Conservation (phyloP, 352 stramenopile species). For the Phytophthora cactorum region DNA sequence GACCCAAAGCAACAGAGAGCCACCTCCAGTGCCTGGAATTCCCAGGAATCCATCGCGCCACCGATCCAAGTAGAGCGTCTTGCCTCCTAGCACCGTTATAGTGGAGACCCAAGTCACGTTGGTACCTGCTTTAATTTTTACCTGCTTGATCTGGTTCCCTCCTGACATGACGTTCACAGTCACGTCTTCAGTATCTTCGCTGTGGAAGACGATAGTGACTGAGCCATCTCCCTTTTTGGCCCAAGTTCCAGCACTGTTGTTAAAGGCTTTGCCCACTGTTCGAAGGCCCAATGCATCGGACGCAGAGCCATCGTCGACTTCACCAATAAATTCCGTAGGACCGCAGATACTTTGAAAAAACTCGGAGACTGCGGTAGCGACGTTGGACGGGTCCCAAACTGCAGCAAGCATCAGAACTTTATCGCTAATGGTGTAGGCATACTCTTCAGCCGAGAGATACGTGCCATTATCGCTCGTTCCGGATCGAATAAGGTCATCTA, state of each 20-base stretch:
- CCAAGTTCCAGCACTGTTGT: conserved; percentile 31
- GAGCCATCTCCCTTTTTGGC: conserved; percentile 26
- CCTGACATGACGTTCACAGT: conserved; percentile 42
- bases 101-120: conserved; percentile 31
- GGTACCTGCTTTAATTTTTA: conserved; percentile 23
- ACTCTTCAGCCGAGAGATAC: conserved; percentile 29
- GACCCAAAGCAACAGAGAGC: conserved; percentile 14
- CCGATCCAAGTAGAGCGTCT: conserved; percentile 44
- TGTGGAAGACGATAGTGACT: conserved; percentile 32
- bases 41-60: conserved; percentile 37
- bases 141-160: conserved; percentile 29
- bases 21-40: not conserved
- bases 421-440: conserved; percentile 44
- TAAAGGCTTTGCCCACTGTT: conserved; percentile 44
- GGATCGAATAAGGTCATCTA: conserved; percentile 45
- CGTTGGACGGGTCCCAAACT: conserved; percentile 43
- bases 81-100: conserved; percentile 27
- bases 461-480: conserved; percentile 35
- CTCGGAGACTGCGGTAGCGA: conserved; percentile 37
- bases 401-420: conserved; percentile 43
- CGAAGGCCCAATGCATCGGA: conserved; percentile 41
- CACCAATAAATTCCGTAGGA: conserved; percentile 44
- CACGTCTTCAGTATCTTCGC: conserved; percentile 37
- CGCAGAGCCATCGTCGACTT: conserved; percentile 46
- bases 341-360: conserved; percentile 58